Evolutionary conservation across 1,284 basidiomycete genomes (phyloP), one percentile per base, ranked within the genome.

Genomic region (Moesziomyces antarcticus): DNA sequence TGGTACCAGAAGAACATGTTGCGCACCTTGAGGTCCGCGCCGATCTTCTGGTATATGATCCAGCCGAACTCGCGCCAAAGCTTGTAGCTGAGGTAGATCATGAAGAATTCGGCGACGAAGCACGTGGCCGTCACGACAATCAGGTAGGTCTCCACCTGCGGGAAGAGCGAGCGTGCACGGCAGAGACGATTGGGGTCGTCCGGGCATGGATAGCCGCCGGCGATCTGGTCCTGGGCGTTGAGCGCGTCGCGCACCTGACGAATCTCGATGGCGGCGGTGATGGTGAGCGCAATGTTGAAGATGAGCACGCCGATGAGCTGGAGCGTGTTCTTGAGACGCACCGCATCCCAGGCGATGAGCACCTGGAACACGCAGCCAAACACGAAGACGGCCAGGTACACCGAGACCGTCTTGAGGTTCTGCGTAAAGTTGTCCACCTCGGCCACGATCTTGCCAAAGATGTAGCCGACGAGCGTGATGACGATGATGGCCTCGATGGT

Each of bases 31-130:
- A 79, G 57, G 55, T 78, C 73, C 5, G 79, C 79, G 1, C 78
- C 79, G 35, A 79, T 79, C 70, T 75, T 76, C 33, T 77, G 75
- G 56, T 81, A 81, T 44, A 81, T 69, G 50, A 66, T 43, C 79
- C 79, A 81, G 47, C 78, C 79, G 35, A 78, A 81, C n/a, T 81
- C 79, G 22, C 51, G 50, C 71, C 75, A 80, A 7, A 81, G 61
- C 57, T 68, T 74, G 54, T 53, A 71, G 35, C 60, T 59, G n/a
- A 79, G 35, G 18, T 45, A 67, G 11, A 46, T 51, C 54, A 81
- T 52, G 27, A 64, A 35, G 45, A 80, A 53, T 58, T 81, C 72
- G 8, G 75, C 54, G 3, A 75, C 54, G 20, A 75, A 77, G 46
- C 75, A 72, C 14, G 78, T 47, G 14, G 61, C 67, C 18, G 76